A percentile compares a stretch with the other conserved stretches of the same genome.
phyloP scores from a whole-genome alignment of 1,284 basidiomycete genomes.

The Apiotrichum montevideense region DNA sequence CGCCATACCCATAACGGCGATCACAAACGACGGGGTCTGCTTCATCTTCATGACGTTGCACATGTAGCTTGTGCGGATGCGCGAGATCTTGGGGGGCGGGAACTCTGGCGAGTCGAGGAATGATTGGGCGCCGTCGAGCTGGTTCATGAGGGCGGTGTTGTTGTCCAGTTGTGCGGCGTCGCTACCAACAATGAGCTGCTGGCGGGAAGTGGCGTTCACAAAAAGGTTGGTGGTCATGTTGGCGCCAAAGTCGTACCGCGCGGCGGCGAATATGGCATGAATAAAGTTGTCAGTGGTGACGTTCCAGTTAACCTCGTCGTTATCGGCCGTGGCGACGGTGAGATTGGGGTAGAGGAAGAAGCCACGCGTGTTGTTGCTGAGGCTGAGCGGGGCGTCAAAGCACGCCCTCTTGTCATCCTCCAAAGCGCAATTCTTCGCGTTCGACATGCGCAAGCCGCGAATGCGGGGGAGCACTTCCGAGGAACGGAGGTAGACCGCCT shows the following conservation, averaged over 20 bases:
- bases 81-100: constrained; percentile 5
- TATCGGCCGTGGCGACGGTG: neutral
- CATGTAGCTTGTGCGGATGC: constrained; percentile 16
- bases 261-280: constrained; percentile 14
- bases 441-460: constrained; percentile 12
- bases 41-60: constrained; percentile 16
- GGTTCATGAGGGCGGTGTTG: constrained; percentile 2
- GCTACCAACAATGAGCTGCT: neutral
- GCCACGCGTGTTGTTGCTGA: constrained; percentile 7
- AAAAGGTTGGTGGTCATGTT: constrained; percentile 21
- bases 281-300: constrained; percentile 14
- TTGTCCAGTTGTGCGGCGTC: constrained; percentile 9
- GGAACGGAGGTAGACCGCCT: constrained; percentile 10
- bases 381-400: constrained; percentile 6
- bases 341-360: constrained; percentile 18
- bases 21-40: constrained; percentile 12
- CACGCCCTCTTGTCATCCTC: constrained; percentile 7
- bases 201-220: constrained; percentile 4
- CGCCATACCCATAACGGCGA: constrained; percentile 13
- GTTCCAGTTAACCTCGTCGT: constrained; percentile 7
- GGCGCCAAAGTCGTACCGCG: constrained; percentile 16
- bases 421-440: constrained; percentile 15
- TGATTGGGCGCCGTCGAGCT: constrained; percentile 6
- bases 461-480: neutral
- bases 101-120: constrained; percentile 9